Conservation (phyloP, 495 filamentous ascomycete genomes). For the Xylaria cubensis region DNA sequence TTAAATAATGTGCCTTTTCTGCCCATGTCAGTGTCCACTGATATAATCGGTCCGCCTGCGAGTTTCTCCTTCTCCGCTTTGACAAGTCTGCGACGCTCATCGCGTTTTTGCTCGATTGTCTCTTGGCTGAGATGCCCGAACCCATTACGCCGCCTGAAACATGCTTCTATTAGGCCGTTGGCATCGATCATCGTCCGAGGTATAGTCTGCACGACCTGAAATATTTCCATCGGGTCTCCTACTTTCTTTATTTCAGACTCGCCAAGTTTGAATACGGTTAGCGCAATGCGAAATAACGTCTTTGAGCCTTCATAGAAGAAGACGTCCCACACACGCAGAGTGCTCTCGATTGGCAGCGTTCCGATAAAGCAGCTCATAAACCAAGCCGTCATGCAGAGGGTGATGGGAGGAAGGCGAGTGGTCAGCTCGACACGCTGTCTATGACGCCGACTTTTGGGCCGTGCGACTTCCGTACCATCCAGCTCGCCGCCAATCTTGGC, state of each 20-base stretch:
- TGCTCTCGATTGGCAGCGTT: slow-evolving; percentile 87
- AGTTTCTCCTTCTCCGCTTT: slow-evolving; percentile 50
- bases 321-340: slow-evolving; percentile 91
- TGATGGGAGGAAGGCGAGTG: slow-evolving; percentile 81
- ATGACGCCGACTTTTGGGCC: slow-evolving; percentile 45
- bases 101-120: slow-evolving; percentile 65
- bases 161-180: slow-evolving; percentile 79
- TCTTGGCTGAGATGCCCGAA: slow-evolving; percentile 81
- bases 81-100: slow-evolving; percentile 59
- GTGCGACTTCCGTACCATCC: slow-evolving; percentile 58
- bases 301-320: slow-evolving; percentile 96
- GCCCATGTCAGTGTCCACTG: slow-evolving; percentile 34
- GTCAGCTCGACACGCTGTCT: slow-evolving; percentile 42
- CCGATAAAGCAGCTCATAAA: slow-evolving; percentile 98
- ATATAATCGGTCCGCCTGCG: slow-evolving; percentile 29
- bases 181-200: slow-evolving; percentile 82
- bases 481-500: slow-evolving; percentile 82
- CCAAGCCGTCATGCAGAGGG: slow-evolving; percentile 94
- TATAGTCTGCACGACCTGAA: slow-evolving; percentile 91
- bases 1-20: slow-evolving; percentile 52
- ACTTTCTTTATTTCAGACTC: slow-evolving; percentile 82
- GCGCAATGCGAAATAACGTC: slow-evolving; percentile 90
- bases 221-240: slow-evolving; percentile 91
- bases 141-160: slow-evolving; percentile 78
- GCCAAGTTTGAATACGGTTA: slow-evolving; percentile 91